Conservation (phyloP, 805 yeast species). For the Kodamaea neixiangensis region DNA sequence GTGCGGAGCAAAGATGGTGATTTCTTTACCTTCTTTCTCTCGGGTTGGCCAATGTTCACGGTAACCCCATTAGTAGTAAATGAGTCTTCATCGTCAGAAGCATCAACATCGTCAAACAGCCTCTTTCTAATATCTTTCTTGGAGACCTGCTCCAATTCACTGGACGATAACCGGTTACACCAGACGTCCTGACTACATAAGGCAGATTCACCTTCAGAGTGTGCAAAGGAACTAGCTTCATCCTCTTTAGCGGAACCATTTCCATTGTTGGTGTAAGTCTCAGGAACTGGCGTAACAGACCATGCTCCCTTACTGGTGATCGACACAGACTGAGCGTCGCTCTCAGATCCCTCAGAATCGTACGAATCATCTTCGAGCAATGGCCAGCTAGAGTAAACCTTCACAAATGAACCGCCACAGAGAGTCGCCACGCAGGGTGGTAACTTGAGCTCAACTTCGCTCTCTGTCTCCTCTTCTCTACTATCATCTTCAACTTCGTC, state of each 20-base stretch:
- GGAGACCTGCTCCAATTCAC: not conserved
- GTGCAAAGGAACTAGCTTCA: not conserved
- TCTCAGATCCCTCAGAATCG: not conserved
- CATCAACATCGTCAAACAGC: conserved; percentile 4
- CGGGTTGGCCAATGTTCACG: not conserved
- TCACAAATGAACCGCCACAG: not conserved
- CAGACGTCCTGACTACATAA: not conserved
- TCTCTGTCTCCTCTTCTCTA: not conserved
- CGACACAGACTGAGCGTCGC: not conserved
- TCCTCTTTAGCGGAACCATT: not conserved
- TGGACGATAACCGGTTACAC: not conserved
- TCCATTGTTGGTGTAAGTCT: not conserved
- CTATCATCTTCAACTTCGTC: conserved; percentile 7
- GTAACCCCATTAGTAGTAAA: not conserved
- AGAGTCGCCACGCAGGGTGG: not conserved
- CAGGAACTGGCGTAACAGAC: not conserved
- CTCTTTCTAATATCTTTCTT: conserved; percentile 4
- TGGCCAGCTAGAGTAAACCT: not conserved
- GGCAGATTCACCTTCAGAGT: not conserved
- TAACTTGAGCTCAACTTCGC: not conserved
- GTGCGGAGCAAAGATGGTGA: conserved; percentile 3
- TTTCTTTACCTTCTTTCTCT: conserved; percentile 1
- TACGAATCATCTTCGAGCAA: conserved; percentile 1
- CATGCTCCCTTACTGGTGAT: not conserved
- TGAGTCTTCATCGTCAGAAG: not conserved